phyloP scores from a whole-genome alignment of 2,329 filamentous ascomycete species.

The Hymenoscyphus repandus region DNA sequence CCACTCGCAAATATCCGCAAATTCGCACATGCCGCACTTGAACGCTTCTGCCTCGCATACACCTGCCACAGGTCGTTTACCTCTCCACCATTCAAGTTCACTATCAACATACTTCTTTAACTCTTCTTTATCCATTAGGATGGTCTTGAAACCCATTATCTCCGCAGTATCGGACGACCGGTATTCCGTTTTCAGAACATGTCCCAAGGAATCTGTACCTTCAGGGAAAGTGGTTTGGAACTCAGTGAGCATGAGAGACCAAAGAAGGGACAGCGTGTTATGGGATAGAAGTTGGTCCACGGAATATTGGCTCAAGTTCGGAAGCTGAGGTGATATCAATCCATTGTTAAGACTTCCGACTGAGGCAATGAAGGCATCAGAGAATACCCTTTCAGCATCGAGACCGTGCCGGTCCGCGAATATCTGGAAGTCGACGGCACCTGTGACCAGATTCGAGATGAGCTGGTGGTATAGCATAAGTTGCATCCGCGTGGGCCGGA shows the following conservation, averaged over 20 bases:
- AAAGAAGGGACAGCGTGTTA: slow-evolving; percentile 55
- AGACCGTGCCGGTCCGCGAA: slow-evolving; percentile 70
- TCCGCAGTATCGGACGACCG: slow-evolving; percentile 41
- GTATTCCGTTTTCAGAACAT: slow-evolving; percentile 54
- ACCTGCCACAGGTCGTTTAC: slow-evolving; percentile 64
- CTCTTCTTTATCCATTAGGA: slow-evolving; percentile 59
- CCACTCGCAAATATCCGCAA: slow-evolving; percentile 75
- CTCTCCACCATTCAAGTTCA: slow-evolving; percentile 85
- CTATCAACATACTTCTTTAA: slow-evolving; percentile 62
- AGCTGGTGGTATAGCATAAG: slow-evolving; percentile 86
- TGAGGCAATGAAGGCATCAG: slow-evolving; percentile 73
- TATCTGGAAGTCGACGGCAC: slow-evolving; percentile 61
- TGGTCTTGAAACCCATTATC: slow-evolving; percentile 52
- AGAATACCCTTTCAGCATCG: slow-evolving; percentile 61
- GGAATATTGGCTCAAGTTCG: slow-evolving; percentile 25
- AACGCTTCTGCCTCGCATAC: slow-evolving; percentile 81
- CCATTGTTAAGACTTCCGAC: slow-evolving; percentile 65
- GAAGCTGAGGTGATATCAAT: slow-evolving; percentile 38
- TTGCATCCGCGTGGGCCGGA: slow-evolving; percentile 77
- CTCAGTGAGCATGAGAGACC: slow-evolving; percentile 58
- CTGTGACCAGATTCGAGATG: slow-evolving; percentile 68
- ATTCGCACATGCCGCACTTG: slow-evolving; percentile 84
- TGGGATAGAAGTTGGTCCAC: slow-evolving; percentile 45
- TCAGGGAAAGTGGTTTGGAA: slow-evolving; percentile 42
- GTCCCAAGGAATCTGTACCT: slow-evolving; percentile 48